Conservation (phyloP, 257 asterid species). For the Echium plantagineum region DNA sequence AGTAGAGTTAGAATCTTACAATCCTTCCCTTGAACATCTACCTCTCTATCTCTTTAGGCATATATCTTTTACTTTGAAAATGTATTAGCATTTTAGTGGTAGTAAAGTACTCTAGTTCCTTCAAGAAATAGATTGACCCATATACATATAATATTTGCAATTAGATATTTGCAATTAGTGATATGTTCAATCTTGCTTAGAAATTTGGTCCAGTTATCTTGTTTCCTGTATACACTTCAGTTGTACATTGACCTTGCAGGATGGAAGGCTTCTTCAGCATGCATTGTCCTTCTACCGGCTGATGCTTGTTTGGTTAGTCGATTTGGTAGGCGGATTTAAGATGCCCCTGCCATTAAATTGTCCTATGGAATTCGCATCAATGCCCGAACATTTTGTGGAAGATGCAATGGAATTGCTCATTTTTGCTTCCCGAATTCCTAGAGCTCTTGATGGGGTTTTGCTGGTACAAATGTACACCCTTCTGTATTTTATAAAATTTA, state of each 20-base stretch:
- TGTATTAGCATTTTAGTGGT: not conserved
- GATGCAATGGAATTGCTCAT: conserved; percentile 96
- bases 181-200: not conserved
- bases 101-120: not conserved
- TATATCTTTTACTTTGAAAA: not conserved
- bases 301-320: conserved; percentile 90
- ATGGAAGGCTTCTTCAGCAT: conserved; percentile 68
- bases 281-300: conserved; percentile 82
- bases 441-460: conserved; percentile 84
- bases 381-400: conserved; percentile 96
- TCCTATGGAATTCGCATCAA: conserved; percentile 80
- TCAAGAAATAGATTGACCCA: not conserved
- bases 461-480: conserved; percentile 37
- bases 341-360: conserved; percentile 77
- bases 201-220: not conserved
- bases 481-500: not conserved
- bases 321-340: conserved; percentile 76
- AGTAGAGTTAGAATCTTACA: not conserved
- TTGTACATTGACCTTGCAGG: conserved; percentile 33
- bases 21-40: not conserved
- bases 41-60: too few relatives aligned
- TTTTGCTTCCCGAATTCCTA: conserved; percentile 86
- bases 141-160: too few relatives aligned
- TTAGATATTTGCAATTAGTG: not conserved
- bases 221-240: not conserved